Base-by-base conservation (phyloP, 2,329 filamentous ascomycete genomes). In the Claviceps citrina region DNA sequence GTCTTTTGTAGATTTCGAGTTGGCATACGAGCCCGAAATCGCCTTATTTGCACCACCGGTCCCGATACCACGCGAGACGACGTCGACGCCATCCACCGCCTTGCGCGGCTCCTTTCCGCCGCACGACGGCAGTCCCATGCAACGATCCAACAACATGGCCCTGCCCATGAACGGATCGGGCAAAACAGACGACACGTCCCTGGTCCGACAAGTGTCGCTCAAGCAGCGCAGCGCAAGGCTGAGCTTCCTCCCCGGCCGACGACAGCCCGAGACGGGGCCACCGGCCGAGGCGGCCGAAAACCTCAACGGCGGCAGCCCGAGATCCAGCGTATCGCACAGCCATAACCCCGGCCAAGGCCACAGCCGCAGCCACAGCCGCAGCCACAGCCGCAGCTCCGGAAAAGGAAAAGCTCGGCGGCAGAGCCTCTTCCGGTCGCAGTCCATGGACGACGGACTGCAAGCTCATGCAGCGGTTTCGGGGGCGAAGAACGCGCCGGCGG, bases 21-120 rank as follows among this genome's bases (percentile, higher is more conserved):
- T 54, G 13, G 76, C 70, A 0, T 81, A 81, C 52, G 75, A 75
- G 0, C 68, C 73, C 0, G 80, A 84, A 54, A 71, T 84, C 27
- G 67, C 70, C 12, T 65, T 76, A 27, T 74, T 84, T 48, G 67
- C 71, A 2, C 72, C 71, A 9, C 63, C 64, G 2, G 66, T 64
- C 36, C 59, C 60, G 4, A 22, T 40, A 10, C 42, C 44, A 6
- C 61, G 62, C 13, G 65, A 67, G 15, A 56, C 54, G 4, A 54
- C 59, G n/a, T 56, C 59, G 39, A 60, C 64, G 9, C 49, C 65
- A 31, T 63, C 67, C 9, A 60, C 68, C 36, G 63, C 62, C 43
- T 63, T 63, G 59, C 57, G 67, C 20, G 67, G 71, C 31, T 72
- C 65, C 13, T 65, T 67, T n/a, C 20, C 35, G 9, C 26, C 37